Conservation (phyloP, 225 moss, liverwort and hornwort species). For the Sphagnum tenellum region DNA sequence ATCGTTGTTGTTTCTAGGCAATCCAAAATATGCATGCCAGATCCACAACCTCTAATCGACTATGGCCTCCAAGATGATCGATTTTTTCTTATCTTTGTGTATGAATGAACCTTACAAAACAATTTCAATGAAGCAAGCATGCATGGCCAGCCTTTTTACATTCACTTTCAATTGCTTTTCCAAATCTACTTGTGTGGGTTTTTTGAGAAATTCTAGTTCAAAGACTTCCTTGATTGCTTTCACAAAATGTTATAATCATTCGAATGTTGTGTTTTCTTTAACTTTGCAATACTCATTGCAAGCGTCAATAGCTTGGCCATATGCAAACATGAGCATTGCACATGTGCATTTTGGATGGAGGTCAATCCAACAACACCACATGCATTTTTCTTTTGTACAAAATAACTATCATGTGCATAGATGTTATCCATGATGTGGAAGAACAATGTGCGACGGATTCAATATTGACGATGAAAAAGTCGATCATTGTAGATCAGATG, state of each 20-base stretch:
- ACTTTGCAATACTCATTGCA: background rate
- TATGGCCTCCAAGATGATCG: conserved; percentile 1
- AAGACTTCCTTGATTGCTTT: background rate
- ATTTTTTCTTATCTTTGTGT: background rate
- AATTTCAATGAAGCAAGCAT: conserved; percentile 9
- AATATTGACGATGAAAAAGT: background rate
- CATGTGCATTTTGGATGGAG: background rate
- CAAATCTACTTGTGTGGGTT: background rate
- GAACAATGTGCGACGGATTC: background rate
- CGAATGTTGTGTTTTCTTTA: background rate
- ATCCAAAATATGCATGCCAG: conserved; percentile 4
- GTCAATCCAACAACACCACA: background rate
- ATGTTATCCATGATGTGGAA: background rate
- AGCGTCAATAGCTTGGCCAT: background rate
- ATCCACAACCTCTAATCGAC: conserved; percentile 1
- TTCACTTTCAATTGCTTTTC: background rate
- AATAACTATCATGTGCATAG: background rate
- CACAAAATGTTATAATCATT: background rate
- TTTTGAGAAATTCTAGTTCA: background rate
- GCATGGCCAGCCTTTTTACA: background rate
- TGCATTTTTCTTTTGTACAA: conserved; percentile 3
- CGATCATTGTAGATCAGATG: no score
- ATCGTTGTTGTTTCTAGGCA: background rate
- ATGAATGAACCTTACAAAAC: conserved; percentile 7
- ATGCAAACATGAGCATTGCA: background rate